A percentile compares a stretch with the other conserved stretches of the same genome.
Conservation (phyloP, 129 eudicot species). For the Dittrichia graveolens region DNA sequence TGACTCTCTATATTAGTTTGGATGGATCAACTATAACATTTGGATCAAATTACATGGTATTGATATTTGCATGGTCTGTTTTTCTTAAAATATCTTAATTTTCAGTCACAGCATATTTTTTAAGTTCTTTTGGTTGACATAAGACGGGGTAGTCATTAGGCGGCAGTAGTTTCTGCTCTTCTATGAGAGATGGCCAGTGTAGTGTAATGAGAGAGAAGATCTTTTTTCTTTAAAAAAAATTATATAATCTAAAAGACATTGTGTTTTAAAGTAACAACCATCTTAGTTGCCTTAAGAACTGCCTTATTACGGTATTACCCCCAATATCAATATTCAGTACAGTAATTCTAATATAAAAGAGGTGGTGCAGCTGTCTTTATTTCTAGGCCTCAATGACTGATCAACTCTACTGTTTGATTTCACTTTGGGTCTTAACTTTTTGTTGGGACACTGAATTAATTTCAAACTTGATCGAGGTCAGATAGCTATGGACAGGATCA, state of each 20-base stretch:
- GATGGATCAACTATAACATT: background rate
- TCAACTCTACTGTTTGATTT: background rate
- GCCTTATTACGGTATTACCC: too few species aligned
- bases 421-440: background rate
- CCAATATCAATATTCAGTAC: too few species aligned
- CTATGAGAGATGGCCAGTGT: background rate
- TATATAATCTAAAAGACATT: too few species aligned
- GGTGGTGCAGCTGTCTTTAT: too few species aligned
- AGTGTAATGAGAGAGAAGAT: background rate
- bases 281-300: too few species aligned
- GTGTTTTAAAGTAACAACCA: too few species aligned
- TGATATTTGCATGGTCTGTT: background rate
- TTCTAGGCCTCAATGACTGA: too few species aligned
- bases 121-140: background rate
- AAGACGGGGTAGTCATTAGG: background rate
- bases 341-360: too few species aligned
- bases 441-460: constrained; percentile 17
- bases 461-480: constrained; percentile 28
- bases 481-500: constrained; percentile 48
- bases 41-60: constrained; percentile 9
- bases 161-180: background rate
- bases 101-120: background rate
- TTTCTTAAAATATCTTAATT: background rate
- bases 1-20: background rate
- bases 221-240: too few species aligned